A percentile compares a stretch with the other conserved stretches of the same genome.
phyloP scores from a whole-genome alignment of 148 eudicot genomes.

The Vaccinium darrowii region DNA sequence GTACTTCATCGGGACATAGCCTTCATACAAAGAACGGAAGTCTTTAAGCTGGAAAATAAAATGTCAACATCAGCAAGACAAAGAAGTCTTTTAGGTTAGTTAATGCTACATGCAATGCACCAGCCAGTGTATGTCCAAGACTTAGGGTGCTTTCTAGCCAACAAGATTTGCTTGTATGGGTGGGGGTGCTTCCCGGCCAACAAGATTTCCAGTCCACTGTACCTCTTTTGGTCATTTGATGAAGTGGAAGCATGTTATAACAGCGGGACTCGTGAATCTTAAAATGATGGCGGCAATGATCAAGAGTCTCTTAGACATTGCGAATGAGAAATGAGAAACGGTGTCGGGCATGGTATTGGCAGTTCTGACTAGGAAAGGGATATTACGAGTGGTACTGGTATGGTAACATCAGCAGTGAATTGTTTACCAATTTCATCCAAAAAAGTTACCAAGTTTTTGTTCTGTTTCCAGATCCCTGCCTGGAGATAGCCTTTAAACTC shows the following conservation, averaged over 20 bases:
- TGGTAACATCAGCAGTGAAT: not conserved
- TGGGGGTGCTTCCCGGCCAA: not conserved
- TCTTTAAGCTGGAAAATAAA: constrained; percentile 67
- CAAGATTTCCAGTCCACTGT: not conserved
- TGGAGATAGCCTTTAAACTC: not conserved
- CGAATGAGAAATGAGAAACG: not conserved
- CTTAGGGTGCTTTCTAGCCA: not conserved
- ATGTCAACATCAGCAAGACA: constrained; percentile 13
- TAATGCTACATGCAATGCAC: not conserved
- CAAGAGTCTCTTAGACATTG: not conserved
- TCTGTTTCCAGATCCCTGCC: not conserved
- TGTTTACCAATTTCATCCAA: not conserved
- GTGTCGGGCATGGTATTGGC: not conserved
- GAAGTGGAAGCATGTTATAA: not conserved
- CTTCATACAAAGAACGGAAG: constrained; percentile 55
- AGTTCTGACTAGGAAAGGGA: not conserved
- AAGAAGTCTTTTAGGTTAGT: not conserved
- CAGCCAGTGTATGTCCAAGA: not conserved
- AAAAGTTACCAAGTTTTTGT: not conserved
- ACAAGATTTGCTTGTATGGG: not conserved
- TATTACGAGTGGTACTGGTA: not conserved
- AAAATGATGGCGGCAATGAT: not conserved
- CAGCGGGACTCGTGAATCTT: not conserved
- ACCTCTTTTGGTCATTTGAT: not conserved
- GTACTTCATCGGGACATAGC: constrained; percentile 93